A percentile compares a stretch with the other conserved stretches of the same genome.
Conservation (phyloP, 805 yeast genomes). For the Osmozyma mogii region DNA sequence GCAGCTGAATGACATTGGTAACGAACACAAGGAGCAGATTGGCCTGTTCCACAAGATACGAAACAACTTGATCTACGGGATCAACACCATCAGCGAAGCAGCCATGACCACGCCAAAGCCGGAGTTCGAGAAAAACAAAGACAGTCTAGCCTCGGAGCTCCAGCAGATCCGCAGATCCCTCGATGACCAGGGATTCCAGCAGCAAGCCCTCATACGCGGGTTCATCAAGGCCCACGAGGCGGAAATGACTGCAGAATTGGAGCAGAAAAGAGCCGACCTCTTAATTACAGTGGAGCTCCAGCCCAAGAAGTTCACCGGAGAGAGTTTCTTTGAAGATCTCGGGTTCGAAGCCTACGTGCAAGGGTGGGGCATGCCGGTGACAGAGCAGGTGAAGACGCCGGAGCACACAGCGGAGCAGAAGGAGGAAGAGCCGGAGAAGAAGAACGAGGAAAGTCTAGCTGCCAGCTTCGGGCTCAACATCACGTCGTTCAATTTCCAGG, state of each 20-base stretch:
- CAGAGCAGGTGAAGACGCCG: neutral
- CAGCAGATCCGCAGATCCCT: constrained; percentile 15
- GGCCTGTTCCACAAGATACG: constrained; percentile 14
- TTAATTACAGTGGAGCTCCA: constrained; percentile 1
- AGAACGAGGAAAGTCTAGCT: constrained; percentile 6
- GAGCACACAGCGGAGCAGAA: constrained; percentile 2
- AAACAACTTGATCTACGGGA: constrained; percentile 20
- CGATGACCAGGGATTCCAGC: constrained; percentile 19
- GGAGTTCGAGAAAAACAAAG: constrained; percentile 19
- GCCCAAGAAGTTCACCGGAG: constrained; percentile 6
- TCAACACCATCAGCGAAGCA: constrained; percentile 27
- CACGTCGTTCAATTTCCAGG: constrained; percentile 13
- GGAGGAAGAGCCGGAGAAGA: neutral
- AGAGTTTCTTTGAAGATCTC: constrained; percentile 5
- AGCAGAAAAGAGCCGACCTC: neutral
- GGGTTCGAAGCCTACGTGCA: constrained; percentile 5
- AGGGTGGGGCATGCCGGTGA: constrained; percentile 7
- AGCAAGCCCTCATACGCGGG: constrained; percentile 7
- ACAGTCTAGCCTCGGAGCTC: constrained; percentile 16
- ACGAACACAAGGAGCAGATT: constrained; percentile 5
- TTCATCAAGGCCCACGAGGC: constrained; percentile 6
- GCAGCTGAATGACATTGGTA: constrained; percentile 3
- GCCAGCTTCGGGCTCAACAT: constrained; percentile 18
- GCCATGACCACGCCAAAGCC: constrained; percentile 17
- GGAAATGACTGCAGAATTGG: neutral